These are phyloP conservation scores for Pseudoneurospora amorphoporcata DNA, from an alignment of 495 filamentous ascomycete species.

Conservation along the genomic window DNA sequence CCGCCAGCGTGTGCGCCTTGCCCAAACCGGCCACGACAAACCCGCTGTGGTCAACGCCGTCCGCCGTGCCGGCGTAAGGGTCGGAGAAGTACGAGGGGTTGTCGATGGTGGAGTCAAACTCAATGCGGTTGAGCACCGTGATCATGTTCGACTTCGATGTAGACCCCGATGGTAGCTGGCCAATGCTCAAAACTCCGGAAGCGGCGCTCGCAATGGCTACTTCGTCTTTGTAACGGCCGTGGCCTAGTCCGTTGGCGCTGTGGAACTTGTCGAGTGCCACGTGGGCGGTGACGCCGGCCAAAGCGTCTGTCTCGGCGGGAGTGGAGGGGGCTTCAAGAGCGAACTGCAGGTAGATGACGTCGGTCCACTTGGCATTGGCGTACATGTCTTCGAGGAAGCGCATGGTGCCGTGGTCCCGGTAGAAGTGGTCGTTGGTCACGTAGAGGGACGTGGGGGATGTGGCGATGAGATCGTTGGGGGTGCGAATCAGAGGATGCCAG, in stretches of 20 bases:
- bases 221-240: constrained; percentile 36
- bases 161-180: constrained; percentile 20
- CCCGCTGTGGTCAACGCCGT: constrained; percentile 42
- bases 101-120: constrained; percentile 39
- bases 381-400: constrained; percentile 34
- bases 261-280: constrained; percentile 33
- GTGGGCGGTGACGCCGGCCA: constrained; percentile 30
- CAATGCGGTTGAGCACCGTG: constrained; percentile 30
- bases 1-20: constrained; percentile 25
- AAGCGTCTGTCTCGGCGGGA: constrained; percentile 20
- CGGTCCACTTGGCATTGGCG: constrained; percentile 24
- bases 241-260: constrained; percentile 50
- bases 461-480: constrained; percentile 51
- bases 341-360: constrained; percentile 16
- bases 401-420: constrained; percentile 34
- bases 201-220: constrained; percentile 37
- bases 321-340: constrained; percentile 10
- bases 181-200: constrained; percentile 20
- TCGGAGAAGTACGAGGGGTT: constrained; percentile 48
- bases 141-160: constrained; percentile 30
- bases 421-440: constrained; percentile 52
- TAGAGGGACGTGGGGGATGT: constrained; percentile 39
- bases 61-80: constrained; percentile 38
- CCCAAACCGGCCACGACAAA: constrained; percentile 43
- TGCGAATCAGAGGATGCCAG: constrained; percentile 39